These are phyloP conservation scores for Stachybotrys echinatus DNA, from an alignment of 2,329 filamentous ascomycete species.

Conservation along the genomic window DNA sequence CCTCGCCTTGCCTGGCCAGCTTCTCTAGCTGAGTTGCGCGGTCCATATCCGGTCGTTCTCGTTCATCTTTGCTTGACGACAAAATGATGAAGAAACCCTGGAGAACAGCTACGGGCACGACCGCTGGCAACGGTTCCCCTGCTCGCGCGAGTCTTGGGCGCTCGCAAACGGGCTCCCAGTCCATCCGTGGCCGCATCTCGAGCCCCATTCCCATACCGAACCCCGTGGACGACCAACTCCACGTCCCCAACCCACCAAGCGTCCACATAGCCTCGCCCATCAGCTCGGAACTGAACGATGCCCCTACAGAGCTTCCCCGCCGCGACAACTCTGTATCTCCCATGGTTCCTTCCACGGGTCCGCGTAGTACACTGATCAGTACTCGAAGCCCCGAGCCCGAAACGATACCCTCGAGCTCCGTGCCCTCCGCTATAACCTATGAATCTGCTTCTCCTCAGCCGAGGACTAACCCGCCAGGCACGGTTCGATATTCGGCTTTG, in stretches of 20 bases:
- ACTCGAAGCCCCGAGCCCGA: background rate
- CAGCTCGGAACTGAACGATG: constrained; percentile 15
- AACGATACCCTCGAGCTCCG: background rate
- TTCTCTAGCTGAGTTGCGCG: background rate
- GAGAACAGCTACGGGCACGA: constrained; percentile 33
- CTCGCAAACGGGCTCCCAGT: constrained; percentile 26
- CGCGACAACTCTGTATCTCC: background rate
- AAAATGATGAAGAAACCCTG: constrained; percentile 36
- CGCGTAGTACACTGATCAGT: background rate
- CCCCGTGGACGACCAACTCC: constrained; percentile 47
- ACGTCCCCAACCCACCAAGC: constrained; percentile 38
- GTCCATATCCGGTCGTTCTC: background rate
- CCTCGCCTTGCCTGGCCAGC: background rate
- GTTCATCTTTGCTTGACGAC: constrained; percentile 7
- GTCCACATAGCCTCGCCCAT: constrained; percentile 25
- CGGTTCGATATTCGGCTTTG: constrained; percentile 41
- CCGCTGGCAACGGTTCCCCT: constrained; percentile 17
- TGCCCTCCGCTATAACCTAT: background rate
- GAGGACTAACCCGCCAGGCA: constrained; percentile 25
- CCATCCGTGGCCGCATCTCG: constrained; percentile 56
- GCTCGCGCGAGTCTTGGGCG: background rate
- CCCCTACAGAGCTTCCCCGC: background rate
- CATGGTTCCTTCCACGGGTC: background rate
- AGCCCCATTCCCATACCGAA: constrained; percentile 52
- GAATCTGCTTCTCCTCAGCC: background rate